Percentiles rank a stretch among this genome's conserved stretches.
Evolutionary conservation across 2,329 filamentous ascomycete genomes (phyloP).

Genomic region (Microcyclospora pomicola): DNA sequence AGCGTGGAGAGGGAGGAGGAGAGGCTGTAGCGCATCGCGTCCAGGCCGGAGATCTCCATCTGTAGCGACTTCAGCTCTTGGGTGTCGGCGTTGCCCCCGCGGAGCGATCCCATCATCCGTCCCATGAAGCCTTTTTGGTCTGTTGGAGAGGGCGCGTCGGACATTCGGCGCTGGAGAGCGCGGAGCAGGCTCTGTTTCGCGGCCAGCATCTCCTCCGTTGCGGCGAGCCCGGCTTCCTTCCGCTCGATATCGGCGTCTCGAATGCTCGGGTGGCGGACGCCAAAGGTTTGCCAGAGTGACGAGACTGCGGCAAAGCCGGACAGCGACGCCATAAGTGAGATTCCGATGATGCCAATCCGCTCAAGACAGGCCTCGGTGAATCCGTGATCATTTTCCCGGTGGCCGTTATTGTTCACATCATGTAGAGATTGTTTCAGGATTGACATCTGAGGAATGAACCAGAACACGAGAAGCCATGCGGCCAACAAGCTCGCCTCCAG

Average conservation of each 20-base stretch:
- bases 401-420: slow-evolving; percentile 24
- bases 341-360: slow-evolving; percentile 70
- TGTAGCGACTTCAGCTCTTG: slow-evolving; percentile 43
- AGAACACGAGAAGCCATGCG: slow-evolving; percentile 60
- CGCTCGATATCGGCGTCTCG: slow-evolving; percentile 57
- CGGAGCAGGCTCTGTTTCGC: slow-evolving; percentile 61
- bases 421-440: slow-evolving; percentile 27
- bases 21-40: slow-evolving; percentile 64
- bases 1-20: slow-evolving; percentile 51
- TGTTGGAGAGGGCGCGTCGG: slow-evolving; percentile 25
- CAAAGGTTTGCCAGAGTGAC: slow-evolving; percentile 72
- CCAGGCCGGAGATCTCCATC: slow-evolving; percentile 64
- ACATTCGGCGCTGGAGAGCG: slow-evolving; percentile 51
- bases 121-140: slow-evolving; percentile 49
- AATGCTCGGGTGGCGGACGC: slow-evolving; percentile 46
- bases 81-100: slow-evolving; percentile 47
- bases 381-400: slow-evolving; percentile 26
- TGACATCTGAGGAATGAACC: slow-evolving; percentile 38
- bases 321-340: slow-evolving; percentile 74
- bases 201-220: slow-evolving; percentile 64
- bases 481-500: slow-evolving; percentile 49
- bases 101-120: slow-evolving; percentile 58
- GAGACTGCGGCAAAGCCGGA: slow-evolving; percentile 83
- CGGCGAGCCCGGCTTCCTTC: slow-evolving; percentile 65
- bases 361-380: slow-evolving; percentile 45